Evolutionary conservation across 1,284 basidiomycete species (phyloP).

Genomic region (Pterulicium gracile): DNA sequence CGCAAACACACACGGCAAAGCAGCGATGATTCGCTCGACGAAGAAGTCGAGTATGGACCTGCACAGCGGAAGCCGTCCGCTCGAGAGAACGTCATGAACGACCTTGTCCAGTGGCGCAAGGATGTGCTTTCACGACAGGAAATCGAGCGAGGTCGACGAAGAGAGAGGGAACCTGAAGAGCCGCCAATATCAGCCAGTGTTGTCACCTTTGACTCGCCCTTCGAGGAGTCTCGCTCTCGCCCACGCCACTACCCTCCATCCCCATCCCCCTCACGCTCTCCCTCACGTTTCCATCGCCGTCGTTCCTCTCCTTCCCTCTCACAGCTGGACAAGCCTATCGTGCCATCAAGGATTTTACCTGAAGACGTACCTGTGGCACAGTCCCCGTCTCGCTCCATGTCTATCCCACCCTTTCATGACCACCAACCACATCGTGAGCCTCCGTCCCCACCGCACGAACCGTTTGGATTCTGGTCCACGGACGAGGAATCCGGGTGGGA

Average conservation of each 20-base stretch:
- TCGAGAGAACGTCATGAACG: constrained; percentile 29
- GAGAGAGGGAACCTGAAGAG: constrained; percentile 35
- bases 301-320: constrained; percentile 12
- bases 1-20: constrained; percentile 40
- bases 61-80: constrained; percentile 20
- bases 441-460: neutral
- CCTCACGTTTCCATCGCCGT: constrained; percentile 5
- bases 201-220: neutral
- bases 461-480: constrained; percentile 39
- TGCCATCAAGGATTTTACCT: too few species aligned
- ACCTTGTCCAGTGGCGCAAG: constrained; percentile 40
- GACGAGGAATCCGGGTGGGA: constrained; percentile 71
- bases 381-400: too few species aligned
- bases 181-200: constrained; percentile 8
- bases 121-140: constrained; percentile 31
- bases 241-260: constrained; percentile 35
- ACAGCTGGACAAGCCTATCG: too few species aligned
- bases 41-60: constrained; percentile 15
- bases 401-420: constrained; percentile 24
- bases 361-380: too few species aligned
- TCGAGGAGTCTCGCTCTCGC: neutral
- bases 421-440: constrained; percentile 8
- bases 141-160: constrained; percentile 43
- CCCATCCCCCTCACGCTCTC: constrained; percentile 37
- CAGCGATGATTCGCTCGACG: constrained; percentile 22